Evolutionary conservation across 1,139 yeast species (phyloP), one percentile per base, ranked within the genome.

Genomic region (Suhomyces guaymorum): DNA sequence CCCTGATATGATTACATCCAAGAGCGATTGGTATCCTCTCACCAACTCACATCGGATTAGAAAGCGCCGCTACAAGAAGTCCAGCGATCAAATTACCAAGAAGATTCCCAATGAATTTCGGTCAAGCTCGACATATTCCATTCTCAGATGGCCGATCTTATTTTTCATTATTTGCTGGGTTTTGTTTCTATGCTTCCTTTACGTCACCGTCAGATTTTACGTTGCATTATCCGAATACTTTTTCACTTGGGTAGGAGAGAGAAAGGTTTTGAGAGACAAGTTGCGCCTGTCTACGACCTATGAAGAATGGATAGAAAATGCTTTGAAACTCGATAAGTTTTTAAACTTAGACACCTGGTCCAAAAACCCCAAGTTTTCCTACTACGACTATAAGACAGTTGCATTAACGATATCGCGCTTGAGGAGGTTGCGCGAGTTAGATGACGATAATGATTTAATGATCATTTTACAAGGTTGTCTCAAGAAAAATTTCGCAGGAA

Each of bases 401-500:
- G 58, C 67, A 28, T 60, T 74, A 33, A 74, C 83, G 0, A 69
- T 76, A 5, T 41, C 55, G n/a, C 67, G 73, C 39, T 56, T 85
- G 37, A 49, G 58, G 25, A 48, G 47, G 4, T 54, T 72, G 26
- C 55, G 80, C 13, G 46, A 46, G 10, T 47, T 51, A 4, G 51
- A 61, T 5, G 51, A 59, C 10, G 66, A 64, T 18, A 71, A 70
- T 12, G 82, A 78, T 26, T 53, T 83, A 24, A 64, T 78, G 61
- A 59, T 74, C 7, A 60, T 80, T 10, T 59, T 85, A 18, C 88
- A 82, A 48, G 80, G 80, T 4, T 83, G 92, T 49, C 59, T 84
- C 23, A 82, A 82, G 51, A 68, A 78, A 39, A 85, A 85, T 52
- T 85, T 83, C 61, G 90, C 89, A 5, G 92, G 94, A 0, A 80